Evolutionary conservation across 192 early-diverging fungal genomes (phyloP).

Genomic region (Coemansia sp.): DNA sequence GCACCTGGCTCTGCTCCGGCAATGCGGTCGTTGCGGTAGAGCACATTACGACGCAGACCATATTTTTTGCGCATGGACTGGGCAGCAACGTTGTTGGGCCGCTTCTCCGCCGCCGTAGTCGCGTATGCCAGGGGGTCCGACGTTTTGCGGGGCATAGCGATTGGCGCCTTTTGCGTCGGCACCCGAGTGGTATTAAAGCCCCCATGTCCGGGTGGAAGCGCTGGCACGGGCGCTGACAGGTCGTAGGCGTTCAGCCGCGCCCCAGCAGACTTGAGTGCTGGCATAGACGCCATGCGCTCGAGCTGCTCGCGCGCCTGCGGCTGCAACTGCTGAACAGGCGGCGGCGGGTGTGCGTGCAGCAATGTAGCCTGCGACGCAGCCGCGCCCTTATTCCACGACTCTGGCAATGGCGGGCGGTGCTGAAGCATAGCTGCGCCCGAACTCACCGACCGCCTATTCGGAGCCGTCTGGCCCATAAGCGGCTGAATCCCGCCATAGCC

Average conservation of each 20-base stretch:
- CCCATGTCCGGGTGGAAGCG: constrained; percentile 14
- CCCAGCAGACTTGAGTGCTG: constrained; percentile 32
- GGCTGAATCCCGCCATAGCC: constrained; percentile 24
- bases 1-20: constrained; percentile 2
- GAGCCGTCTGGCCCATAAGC: constrained; percentile 17
- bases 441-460: constrained; percentile 42
- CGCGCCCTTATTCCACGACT: constrained; percentile 12
- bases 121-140: constrained; percentile 51
- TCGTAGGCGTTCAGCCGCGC: constrained; percentile 33
- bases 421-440: constrained; percentile 25
- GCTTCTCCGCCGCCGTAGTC: constrained; percentile 32
- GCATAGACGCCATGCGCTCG: constrained; percentile 57
- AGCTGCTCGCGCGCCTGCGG: constrained; percentile 39
- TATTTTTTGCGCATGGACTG: not conserved
- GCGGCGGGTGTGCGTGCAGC: constrained; percentile 2
- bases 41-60: constrained; percentile 4
- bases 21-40: constrained; percentile 42
- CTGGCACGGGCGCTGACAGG: constrained; percentile 30
- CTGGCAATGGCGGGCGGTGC: constrained; percentile 24
- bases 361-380: constrained; percentile 5
- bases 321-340: constrained; percentile 2
- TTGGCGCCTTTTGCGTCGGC: not conserved
- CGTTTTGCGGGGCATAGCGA: constrained; percentile 46
- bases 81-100: constrained; percentile 24
- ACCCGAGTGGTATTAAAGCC: not conserved